phyloP scores from a whole-genome alignment of 805 yeast genomes.

The Danielia oregonensis region DNA sequence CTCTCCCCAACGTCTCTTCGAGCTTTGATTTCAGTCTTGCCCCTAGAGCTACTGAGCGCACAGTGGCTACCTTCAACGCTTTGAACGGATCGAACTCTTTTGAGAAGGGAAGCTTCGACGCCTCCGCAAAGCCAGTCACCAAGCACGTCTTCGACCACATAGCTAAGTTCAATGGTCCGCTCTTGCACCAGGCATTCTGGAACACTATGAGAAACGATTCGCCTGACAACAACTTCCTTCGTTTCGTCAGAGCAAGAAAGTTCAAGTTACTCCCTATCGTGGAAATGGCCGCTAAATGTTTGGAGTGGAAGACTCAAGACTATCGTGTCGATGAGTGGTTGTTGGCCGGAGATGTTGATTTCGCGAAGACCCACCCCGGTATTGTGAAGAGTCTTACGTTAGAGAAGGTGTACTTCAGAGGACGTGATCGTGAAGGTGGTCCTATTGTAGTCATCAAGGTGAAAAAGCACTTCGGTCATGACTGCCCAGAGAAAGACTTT shows the following conservation, averaged over 20 bases:
- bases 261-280: conserved; percentile 10
- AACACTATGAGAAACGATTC: conserved; percentile 13
- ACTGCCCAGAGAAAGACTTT: conserved; percentile 21
- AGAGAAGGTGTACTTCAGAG: conserved; percentile 15
- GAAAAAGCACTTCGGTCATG: conserved; percentile 19
- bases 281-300: conserved; percentile 12
- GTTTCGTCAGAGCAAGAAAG: conserved; percentile 17
- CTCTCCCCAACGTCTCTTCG: conserved; percentile 10
- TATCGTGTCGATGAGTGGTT: conserved; percentile 24
- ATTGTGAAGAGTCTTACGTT: conserved; percentile 14
- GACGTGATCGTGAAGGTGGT: conserved; percentile 14
- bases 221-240: conserved; percentile 15
- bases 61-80: conserved; percentile 5
- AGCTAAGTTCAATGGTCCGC: conserved; percentile 8
- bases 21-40: conserved; percentile 7
- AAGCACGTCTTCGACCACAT: conserved; percentile 7
- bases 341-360: conserved; percentile 13
- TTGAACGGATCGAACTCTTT: conserved; percentile 9
- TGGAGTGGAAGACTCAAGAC: conserved; percentile 14
- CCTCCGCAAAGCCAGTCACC: conserved; percentile 5
- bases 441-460: conserved; percentile 17
- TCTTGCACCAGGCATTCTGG: conserved; percentile 15
- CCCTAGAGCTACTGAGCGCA: conserved; percentile 10
- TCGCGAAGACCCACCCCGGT: conserved; percentile 12
- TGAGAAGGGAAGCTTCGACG: conserved; percentile 9